These are phyloP conservation scores for Pyricularia grisea DNA, from an alignment of 2,329 filamentous ascomycete genomes.

Conservation along the genomic window DNA sequence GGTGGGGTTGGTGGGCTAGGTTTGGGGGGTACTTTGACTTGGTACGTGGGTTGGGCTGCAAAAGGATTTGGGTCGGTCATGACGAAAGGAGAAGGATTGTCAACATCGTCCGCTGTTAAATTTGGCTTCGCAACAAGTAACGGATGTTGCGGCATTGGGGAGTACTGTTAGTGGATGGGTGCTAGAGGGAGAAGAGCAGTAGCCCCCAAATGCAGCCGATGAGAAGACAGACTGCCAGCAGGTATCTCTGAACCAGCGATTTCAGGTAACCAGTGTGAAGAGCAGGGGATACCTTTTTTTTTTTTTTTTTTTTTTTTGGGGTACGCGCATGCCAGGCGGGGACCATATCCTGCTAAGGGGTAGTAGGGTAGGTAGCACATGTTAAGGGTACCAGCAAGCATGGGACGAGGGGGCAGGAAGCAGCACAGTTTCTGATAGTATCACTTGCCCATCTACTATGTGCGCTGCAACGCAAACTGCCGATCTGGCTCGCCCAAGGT, in stretches of 20 bases:
- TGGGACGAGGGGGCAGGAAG: neutral
- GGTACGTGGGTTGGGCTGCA: neutral
- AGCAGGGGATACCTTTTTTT: neutral
- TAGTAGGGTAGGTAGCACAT: neutral
- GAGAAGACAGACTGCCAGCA: neutral
- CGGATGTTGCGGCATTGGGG: neutral
- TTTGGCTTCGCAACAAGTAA: neutral
- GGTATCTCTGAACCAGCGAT: neutral
- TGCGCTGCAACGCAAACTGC: neutral
- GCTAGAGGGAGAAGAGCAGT: neutral
- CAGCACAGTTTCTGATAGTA: neutral
- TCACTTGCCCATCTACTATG: neutral
- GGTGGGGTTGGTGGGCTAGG: neutral
- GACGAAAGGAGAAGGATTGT: neutral
- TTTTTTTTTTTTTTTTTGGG: too few relatives aligned
- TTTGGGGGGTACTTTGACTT: neutral
- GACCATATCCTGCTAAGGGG: neutral
- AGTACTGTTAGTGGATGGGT: neutral
- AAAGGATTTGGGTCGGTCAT: neutral
- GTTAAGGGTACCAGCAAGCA: neutral
- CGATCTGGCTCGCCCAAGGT: neutral
- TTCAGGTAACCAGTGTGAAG: too few relatives aligned
- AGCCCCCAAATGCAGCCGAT: neutral
- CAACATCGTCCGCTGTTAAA: neutral
- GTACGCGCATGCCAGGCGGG: neutral